Base-by-base conservation (phyloP, 164 flowering plant species). In the Aristolochia fimbriata region DNA sequence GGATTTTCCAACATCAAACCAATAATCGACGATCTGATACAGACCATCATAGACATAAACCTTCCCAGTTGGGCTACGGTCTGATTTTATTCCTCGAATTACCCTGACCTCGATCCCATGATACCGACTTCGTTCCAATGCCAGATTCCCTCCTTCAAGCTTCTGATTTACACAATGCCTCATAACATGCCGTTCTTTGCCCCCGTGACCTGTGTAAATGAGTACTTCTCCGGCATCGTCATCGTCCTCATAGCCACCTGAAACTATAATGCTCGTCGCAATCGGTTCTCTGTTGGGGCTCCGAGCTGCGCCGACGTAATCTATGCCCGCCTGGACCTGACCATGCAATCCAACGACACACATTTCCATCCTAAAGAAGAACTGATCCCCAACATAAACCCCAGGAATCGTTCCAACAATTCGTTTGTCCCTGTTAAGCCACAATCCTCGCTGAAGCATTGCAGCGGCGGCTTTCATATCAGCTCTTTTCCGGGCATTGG, bases 161-260 rank as follows among this genome's bases (percentile, higher is more conserved):
- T 72, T 88, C 76, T 91, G 97, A 61, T 91, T 77, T 60, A 53
- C 62, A 53, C 75, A 71, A 63, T 82, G 86, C 63, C 59, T 74
- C 2, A 55, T 47, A 8, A 68, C 56, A 13, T 61, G 47, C 69
- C 78, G 77, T 30, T 80, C 80, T 41, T 80, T 86, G 23, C 95
- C 97, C 16, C 97, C 97, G 20, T 90, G 97, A 6, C 97, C 97
- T 1, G 95, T 82, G 58, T 90, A 90, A 12, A 85, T 73, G 0
- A 90, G 61, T 57, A 79, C 78, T 51, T 87, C 92, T 0, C 95
- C 97, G 0, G 70, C 67, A 54, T 90, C 97, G 57, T 83, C 88
- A 41, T 90, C 94, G 33, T 90, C 92, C 67, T 90, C 97, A 27
- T 90, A 90, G 24, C 97, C 97, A 37, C 97, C 97, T 0, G 97